Evolutionary conservation across 495 filamentous ascomycete species (phyloP).

Genomic region (Filosporella fistucella): DNA sequence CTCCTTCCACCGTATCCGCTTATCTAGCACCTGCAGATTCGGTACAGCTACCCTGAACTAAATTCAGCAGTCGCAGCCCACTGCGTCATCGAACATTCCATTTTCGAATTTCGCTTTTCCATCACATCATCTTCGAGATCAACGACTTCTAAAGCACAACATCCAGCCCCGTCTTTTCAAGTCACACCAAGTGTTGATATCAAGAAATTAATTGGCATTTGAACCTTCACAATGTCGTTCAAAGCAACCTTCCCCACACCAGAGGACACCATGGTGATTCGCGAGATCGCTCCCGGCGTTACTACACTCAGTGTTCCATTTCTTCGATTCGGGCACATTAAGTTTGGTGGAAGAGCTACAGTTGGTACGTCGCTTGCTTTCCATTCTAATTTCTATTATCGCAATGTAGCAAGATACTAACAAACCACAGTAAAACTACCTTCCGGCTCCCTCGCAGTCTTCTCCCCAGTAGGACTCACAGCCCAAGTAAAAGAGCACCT

Average conservation of each 20-base stretch:
- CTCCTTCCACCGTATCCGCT: too few relatives aligned
- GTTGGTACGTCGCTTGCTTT: constrained; percentile 51
- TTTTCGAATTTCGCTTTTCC: too few relatives aligned
- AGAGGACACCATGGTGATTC: constrained; percentile 79
- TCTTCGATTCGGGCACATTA: constrained; percentile 70
- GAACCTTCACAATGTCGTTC: constrained; percentile 11
- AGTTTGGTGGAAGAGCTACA: constrained; percentile 83
- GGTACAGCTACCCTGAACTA: too few relatives aligned
- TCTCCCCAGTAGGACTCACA: constrained; percentile 84
- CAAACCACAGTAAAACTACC: constrained; percentile 60
- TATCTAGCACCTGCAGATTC: too few relatives aligned
- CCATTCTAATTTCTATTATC: not conserved
- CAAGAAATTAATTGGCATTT: not conserved
- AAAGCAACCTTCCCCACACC: constrained; percentile 50
- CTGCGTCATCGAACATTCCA: too few relatives aligned
- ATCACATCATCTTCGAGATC: too few relatives aligned
- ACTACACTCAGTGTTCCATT: constrained; percentile 84
- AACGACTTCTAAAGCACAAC: too few relatives aligned
- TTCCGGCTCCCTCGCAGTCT: constrained; percentile 76
- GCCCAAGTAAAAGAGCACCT: constrained; percentile 48
- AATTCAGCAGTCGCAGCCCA: too few relatives aligned
- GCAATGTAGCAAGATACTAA: constrained; percentile 7
- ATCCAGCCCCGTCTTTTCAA: too few relatives aligned
- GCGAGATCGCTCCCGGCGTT: constrained; percentile 72
- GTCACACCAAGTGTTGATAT: not conserved